phyloP scores from a whole-genome alignment of 2,329 filamentous ascomycete genomes.

The Fusarium keratoplasticum region DNA sequence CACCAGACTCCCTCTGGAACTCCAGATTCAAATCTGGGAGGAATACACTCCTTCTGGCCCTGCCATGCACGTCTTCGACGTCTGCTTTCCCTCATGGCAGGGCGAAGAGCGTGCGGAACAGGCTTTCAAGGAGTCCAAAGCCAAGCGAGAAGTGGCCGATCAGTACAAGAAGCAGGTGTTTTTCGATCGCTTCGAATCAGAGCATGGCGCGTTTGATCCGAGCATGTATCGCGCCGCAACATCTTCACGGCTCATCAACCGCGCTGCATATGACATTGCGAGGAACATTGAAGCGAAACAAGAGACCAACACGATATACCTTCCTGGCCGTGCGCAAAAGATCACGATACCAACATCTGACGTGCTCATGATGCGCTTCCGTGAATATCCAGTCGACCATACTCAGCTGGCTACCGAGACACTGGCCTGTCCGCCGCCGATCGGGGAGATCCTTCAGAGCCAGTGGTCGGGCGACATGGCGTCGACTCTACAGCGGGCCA shows the following conservation, averaged over 20 bases:
- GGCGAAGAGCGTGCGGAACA: constrained; percentile 18
- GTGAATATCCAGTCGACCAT: constrained; percentile 25
- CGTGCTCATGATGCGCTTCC: constrained; percentile 46
- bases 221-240: constrained; percentile 31
- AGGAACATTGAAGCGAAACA: background rate
- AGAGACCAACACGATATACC: constrained; percentile 36
- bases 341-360: constrained; percentile 42
- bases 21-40: constrained; percentile 43
- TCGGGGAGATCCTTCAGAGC: constrained; percentile 42
- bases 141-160: background rate
- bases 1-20: constrained; percentile 34
- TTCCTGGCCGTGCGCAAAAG: constrained; percentile 40
- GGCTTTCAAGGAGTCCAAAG: constrained; percentile 15
- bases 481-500: constrained; percentile 38
- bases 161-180: constrained; percentile 35
- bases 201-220: constrained; percentile 14
- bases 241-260: constrained; percentile 15
- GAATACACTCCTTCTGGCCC: constrained; percentile 22
- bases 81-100: constrained; percentile 43
- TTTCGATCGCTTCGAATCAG: constrained; percentile 27
- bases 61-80: constrained; percentile 46
- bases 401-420: constrained; percentile 14
- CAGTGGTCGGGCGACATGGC: constrained; percentile 47
- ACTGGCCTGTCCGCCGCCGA: constrained; percentile 33
- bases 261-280: constrained; percentile 15